Percentiles rank a stretch among this genome's conserved stretches.
Evolutionary conservation across 208 protist genomes (phyloP).

Genomic region (Acanthamoeba castellanii): DNA sequence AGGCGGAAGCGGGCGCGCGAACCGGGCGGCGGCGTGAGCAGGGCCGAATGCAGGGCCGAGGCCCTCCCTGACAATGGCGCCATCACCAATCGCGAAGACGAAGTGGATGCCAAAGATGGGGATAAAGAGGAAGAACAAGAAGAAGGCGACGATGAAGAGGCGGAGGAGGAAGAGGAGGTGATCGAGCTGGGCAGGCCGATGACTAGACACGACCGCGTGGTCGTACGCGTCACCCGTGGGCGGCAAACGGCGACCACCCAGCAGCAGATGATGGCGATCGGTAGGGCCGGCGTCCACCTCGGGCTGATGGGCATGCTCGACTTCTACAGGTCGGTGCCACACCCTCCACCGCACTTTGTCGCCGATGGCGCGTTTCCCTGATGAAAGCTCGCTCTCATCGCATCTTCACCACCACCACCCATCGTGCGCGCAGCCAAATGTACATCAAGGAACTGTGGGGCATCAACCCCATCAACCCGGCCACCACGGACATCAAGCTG

Average conservation of each 20-base stretch:
- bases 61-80: neutral
- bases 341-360: neutral
- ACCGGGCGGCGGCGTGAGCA: neutral
- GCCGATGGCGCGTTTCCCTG: neutral
- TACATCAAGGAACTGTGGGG: conserved; percentile 39
- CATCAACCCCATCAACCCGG: conserved; percentile 42
- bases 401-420: neutral
- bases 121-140: neutral
- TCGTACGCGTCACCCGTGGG: too few relatives aligned
- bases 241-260: too few relatives aligned
- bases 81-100: neutral
- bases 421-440: neutral
- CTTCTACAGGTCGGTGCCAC: neutral
- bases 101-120: neutral
- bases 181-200: neutral
- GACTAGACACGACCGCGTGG: neutral
- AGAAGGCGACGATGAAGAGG: too few relatives aligned
- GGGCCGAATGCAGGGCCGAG: neutral
- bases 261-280: neutral
- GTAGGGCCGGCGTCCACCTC: neutral
- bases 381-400: neutral
- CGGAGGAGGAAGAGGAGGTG: neutral
- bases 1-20: neutral
- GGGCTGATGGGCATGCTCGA: neutral
- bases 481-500: neutral